Percentiles rank a stretch among this genome's conserved stretches.
Conservation (phyloP, 768 basidiomycete species). For the Coprinopsis sp. region DNA sequence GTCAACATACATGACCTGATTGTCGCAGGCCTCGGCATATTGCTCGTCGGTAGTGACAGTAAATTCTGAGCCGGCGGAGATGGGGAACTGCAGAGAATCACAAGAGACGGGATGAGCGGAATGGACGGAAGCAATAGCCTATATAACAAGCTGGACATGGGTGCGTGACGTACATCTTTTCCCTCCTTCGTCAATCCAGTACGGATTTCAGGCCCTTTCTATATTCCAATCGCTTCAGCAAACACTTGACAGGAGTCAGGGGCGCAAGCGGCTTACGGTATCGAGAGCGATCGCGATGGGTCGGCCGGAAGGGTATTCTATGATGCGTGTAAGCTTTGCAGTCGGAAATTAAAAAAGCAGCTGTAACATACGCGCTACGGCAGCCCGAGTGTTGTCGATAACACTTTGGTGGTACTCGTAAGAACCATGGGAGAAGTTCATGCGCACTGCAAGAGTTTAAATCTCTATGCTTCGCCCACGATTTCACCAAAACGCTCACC, state of each 20-base stretch:
- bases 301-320: slow-evolving; percentile 71
- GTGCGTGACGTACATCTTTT: slow-evolving; percentile 63
- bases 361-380: slow-evolving; percentile 62
- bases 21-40: slow-evolving; percentile 74
- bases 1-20: slow-evolving; percentile 87
- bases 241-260: background rate
- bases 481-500: slow-evolving; percentile 60
- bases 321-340: slow-evolving; percentile 5
- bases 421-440: slow-evolving; percentile 99
- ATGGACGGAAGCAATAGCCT: slow-evolving; percentile 12
- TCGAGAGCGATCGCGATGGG: slow-evolving; percentile 97
- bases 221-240: slow-evolving; percentile 10
- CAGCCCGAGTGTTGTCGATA: slow-evolving; percentile 93
- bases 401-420: slow-evolving; percentile 99
- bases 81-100: slow-evolving; percentile 60
- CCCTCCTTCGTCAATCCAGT: slow-evolving; percentile 88
- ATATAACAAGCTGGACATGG: background rate
- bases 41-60: slow-evolving; percentile 79
- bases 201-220: slow-evolving; percentile 99
- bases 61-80: slow-evolving; percentile 92
- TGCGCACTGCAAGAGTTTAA: slow-evolving; percentile 65
- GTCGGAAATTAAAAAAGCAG: slow-evolving; percentile 8
- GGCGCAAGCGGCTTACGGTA: slow-evolving; percentile 56
- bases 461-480: background rate
- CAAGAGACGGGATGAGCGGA: slow-evolving; percentile 11